phyloP scores from a whole-genome alignment of 768 basidiomycete species.

The Naganishia vishniacii region DNA sequence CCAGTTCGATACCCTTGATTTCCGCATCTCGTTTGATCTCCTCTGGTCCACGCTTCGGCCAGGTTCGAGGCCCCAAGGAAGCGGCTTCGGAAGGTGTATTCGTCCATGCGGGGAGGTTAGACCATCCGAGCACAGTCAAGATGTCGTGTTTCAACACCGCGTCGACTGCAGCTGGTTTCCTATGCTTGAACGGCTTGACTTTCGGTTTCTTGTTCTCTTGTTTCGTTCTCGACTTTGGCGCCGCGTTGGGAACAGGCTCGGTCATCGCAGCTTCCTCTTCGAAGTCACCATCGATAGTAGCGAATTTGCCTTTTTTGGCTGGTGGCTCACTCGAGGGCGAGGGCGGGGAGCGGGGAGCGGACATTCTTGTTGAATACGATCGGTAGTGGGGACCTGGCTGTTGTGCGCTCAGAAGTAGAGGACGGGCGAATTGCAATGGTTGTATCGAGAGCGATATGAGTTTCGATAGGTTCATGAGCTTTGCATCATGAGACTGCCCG shows the following conservation, averaged over 20 bases:
- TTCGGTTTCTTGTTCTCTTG: conserved; percentile 15
- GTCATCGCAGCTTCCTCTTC: conserved; percentile 8
- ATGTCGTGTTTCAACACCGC: conserved; percentile 26
- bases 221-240: neutral
- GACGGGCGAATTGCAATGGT: neutral
- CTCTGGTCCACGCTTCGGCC: conserved; percentile 26
- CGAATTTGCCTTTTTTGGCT: conserved; percentile 19
- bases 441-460: neutral
- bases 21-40: neutral
- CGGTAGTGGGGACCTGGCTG: neutral
- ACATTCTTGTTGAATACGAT: conserved; percentile 12
- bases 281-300: conserved; percentile 21
- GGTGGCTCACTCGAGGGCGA: conserved; percentile 5
- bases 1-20: conserved; percentile 2
- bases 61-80: conserved; percentile 14
- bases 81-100: conserved; percentile 22
- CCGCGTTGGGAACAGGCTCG: neutral
- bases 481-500: neutral
- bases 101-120: conserved; percentile 7
- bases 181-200: conserved; percentile 5
- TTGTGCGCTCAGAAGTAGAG: neutral
- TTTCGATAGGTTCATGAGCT: conserved; percentile 3
- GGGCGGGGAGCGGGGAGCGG: conserved; percentile 22
- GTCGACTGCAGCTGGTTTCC: conserved; percentile 23
- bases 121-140: conserved; percentile 24